Percentiles rank a stretch among this genome's conserved stretches.
These are phyloP conservation scores for Fusarium sp. DNA, from an alignment of 2,329 filamentous ascomycete species.

Conservation along the genomic window DNA sequence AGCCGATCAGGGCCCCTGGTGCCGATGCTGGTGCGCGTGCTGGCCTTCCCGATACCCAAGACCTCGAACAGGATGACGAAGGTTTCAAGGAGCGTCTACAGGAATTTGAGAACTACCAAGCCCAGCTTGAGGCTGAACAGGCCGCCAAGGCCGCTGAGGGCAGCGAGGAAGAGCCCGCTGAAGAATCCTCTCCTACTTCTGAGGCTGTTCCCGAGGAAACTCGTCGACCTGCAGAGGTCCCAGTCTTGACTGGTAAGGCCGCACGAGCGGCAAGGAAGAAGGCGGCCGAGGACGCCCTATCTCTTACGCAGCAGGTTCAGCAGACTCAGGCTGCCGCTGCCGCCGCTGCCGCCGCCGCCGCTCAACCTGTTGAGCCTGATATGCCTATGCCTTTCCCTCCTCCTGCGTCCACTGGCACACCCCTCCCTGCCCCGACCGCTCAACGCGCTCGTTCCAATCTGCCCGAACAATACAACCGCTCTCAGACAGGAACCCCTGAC, in stretches of 20 bases:
- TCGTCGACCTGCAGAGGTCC: slow-evolving; percentile 31
- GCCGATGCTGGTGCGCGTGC: slow-evolving; percentile 56
- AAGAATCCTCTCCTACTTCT: slow-evolving; percentile 29
- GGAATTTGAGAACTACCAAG: slow-evolving; percentile 84
- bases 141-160: slow-evolving; percentile 51
- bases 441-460: slow-evolving; percentile 87
- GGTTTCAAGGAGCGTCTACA: slow-evolving; percentile 79
- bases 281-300: slow-evolving; percentile 63
- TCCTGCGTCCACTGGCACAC: slow-evolving; percentile 75
- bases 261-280: slow-evolving; percentile 53
- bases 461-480: slow-evolving; percentile 78
- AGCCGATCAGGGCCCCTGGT: slow-evolving; percentile 55
- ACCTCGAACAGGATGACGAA: slow-evolving; percentile 67
- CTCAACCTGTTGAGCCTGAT: slow-evolving; percentile 67
- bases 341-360: slow-evolving; percentile 54
- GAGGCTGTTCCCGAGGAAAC: slow-evolving; percentile 24
- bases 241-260: slow-evolving; percentile 42
- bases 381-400: slow-evolving; percentile 84
- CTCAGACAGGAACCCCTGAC: slow-evolving; percentile 83
- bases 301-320: slow-evolving; percentile 86
- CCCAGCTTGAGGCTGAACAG: slow-evolving; percentile 75
- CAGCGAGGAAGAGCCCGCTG: slow-evolving; percentile 53
- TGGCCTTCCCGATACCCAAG: slow-evolving; percentile 64
- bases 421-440: slow-evolving; percentile 88
- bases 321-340: slow-evolving; percentile 72